Evolutionary conservation across 83 land plant genomes (phyloP), one percentile per base, ranked within the genome.

Genomic region (Thuja plicata): DNA sequence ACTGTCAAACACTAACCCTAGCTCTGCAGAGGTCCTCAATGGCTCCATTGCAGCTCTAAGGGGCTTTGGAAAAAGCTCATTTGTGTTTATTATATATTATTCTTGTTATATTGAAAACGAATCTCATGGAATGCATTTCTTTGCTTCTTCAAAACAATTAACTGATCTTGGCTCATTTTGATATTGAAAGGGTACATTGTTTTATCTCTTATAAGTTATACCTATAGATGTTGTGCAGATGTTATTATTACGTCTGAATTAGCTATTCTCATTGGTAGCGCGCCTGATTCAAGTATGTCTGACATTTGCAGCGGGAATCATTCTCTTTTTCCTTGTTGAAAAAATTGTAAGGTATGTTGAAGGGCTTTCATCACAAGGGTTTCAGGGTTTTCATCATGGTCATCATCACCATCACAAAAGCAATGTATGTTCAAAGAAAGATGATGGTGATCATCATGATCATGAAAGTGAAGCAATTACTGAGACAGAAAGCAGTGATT

Each of bases 261-360:
- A 27, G 85, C 50, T 40, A 46, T 83, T 45, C 32, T 11, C 48
- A 34, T 83, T 83, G 48, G 50, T 83, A 83, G 48, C 0, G 2
- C 46, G 8, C 84, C 55, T 83, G 52, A 83, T 46, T 46, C 55
- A 83, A 83, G 55, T 30, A 83, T 83, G 30, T 83, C 50, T 83
- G 77, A 32, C 13, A 35, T 84, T 34, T 85, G 89, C 94, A 98
- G 99, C 89, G 89, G 99, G 99, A 78, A 95, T 98, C 87, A 91
- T 98, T n/a, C 92, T 97, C 66, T 98, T 98, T 91, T 95, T 97
- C 81, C 87, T 97, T 48, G 97, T 98, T 55, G 99, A 98, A 94
- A 98, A 98, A 92, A 73, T 97, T 87, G 99, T 98, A 71, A 93
- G 99, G 81, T 94, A 94, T 89, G 99, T 95, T 88, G 99, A 98